Evolutionary conservation across 306 rosid genomes (phyloP).

Genomic region (Prunus mongolica): DNA sequence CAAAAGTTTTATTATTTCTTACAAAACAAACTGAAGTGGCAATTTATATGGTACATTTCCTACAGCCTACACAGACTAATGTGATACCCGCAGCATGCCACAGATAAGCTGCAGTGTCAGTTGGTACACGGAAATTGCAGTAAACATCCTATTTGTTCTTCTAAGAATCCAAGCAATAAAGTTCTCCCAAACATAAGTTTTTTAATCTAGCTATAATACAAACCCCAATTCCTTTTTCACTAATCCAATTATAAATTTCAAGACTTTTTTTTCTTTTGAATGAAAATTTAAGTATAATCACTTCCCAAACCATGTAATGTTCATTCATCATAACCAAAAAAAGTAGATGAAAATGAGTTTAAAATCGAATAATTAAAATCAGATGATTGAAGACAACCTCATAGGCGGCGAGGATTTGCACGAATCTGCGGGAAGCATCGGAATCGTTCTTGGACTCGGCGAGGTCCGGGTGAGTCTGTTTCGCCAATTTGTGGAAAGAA

Average conservation of each 20-base stretch:
- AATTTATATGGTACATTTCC: no score
- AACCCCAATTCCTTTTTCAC: background rate
- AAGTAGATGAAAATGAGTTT: background rate
- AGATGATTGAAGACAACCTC: constrained; percentile 45
- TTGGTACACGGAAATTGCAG: background rate
- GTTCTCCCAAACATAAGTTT: background rate
- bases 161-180: background rate
- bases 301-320: background rate
- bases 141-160: background rate
- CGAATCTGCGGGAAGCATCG: constrained; percentile 62
- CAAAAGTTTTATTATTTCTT: no score
- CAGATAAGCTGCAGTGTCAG: background rate
- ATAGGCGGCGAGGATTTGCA: constrained; percentile 90
- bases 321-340: background rate
- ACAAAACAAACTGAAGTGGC: no score
- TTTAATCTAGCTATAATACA: background rate
- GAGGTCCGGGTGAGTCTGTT: constrained; percentile 94
- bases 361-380: background rate
- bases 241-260: constrained; percentile 1
- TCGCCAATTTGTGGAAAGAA: constrained; percentile 87
- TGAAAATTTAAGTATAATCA: background rate
- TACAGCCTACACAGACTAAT: background rate
- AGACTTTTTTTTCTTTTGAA: background rate
- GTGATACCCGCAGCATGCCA: background rate
- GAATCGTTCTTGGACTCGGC: constrained; percentile 51